Evolutionary conservation across 345 rosid genomes (phyloP).

Genomic region (Trapa bicornis): DNA sequence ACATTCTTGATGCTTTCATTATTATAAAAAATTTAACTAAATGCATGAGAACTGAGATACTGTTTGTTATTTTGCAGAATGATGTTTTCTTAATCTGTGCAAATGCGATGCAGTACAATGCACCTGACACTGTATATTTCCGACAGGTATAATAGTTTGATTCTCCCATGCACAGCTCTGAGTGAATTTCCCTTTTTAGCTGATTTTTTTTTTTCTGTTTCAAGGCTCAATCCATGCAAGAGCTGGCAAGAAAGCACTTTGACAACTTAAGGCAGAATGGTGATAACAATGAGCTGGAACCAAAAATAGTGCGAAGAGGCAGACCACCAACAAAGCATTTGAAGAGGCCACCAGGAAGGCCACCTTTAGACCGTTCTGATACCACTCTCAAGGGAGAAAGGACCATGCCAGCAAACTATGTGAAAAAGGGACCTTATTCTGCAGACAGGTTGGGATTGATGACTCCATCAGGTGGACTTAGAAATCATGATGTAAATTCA

Average conservation of each 20-base stretch:
- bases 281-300: slow-evolving; percentile 46
- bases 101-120: slow-evolving; percentile 91
- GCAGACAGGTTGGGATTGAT: slow-evolving; percentile 25
- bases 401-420: slow-evolving; percentile 19
- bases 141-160: slow-evolving; percentile 50
- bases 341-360: slow-evolving; percentile 40
- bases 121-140: slow-evolving; percentile 62
- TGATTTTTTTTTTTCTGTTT: slow-evolving; percentile 9
- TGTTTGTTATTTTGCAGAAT: slow-evolving; percentile 28
- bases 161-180: slow-evolving; percentile 5
- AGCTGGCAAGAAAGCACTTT: slow-evolving; percentile 71
- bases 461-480: slow-evolving; percentile 26
- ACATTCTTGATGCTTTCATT: neutral
- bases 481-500: slow-evolving; percentile 21
- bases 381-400: slow-evolving; percentile 43
- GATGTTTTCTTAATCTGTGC: slow-evolving; percentile 67
- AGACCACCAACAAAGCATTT: slow-evolving; percentile 44
- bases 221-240: slow-evolving; percentile 82
- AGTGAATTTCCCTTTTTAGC: neutral
- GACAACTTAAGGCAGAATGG: slow-evolving; percentile 72
- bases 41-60: slow-evolving; percentile 3
- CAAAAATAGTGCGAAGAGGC: slow-evolving; percentile 48
- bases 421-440: slow-evolving; percentile 24
- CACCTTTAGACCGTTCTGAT: slow-evolving; percentile 37
- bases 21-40: neutral